Evolutionary conservation across 2,329 filamentous ascomycete genomes (phyloP), one percentile per base, ranked within the genome.

Genomic region (Ophiostoma sp.): DNA sequence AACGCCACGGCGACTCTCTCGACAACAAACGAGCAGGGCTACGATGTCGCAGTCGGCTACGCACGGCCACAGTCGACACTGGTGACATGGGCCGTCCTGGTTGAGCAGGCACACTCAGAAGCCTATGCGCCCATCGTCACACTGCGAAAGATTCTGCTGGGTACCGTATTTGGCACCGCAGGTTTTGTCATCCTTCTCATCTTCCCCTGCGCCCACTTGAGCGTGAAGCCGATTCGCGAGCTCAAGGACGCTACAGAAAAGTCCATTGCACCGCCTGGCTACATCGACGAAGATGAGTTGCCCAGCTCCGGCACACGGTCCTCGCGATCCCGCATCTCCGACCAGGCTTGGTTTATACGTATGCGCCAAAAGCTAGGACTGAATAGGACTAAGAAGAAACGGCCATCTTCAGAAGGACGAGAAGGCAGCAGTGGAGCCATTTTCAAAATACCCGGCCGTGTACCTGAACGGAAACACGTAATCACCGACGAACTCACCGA

Each of bases 401-500:
- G 78, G 25, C 78, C 76, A 75, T 74, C 79, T 4, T 77, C 79
- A 73, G 71, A 42, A 4, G 22, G 75, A 75, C 70, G 78, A 22
- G 80, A 82, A 17, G 81, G 81, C 69, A 83, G 85, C 72, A 83
- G 85, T 42, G 77, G 81, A 52, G 86, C 86, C 69, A 86, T 88
- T 42, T 97, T 97, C 81, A 93, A 93, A 76, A 97, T 98, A 55
- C 95, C 95, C 0, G 90, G 89, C 17, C 94, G 93, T 79, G 95
- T 98, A 11, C 89, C 89, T 72, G 91, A 94, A 73, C 86, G 89
- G 28, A 92, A 90, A 75, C 92, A 95, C 78, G 85, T 90, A 50
- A 85, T 98, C 70, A 92, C 92, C 1, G 95, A 98, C 79, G 95
- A 98, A 79, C 82, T 92, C 39, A 97, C 94, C 0, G 94, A 97